Evolutionary conservation across 2,329 filamentous ascomycete species (phyloP), one percentile per base, ranked within the genome.

Genomic region (Colletotrichum sp.): DNA sequence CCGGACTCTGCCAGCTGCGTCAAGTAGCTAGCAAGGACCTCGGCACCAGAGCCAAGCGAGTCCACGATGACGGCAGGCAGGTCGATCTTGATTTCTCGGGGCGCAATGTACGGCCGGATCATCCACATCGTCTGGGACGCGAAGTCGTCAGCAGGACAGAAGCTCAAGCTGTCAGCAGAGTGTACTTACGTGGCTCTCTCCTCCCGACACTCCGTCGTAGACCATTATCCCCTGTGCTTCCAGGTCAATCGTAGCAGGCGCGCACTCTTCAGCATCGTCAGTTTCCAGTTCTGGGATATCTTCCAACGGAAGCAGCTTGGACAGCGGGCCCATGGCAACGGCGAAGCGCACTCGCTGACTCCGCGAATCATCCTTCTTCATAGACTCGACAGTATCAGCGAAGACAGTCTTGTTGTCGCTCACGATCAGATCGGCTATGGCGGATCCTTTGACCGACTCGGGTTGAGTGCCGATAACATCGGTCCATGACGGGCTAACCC

Each of bases 171-270:
- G 36, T 67, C 8, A 73, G 13, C 44, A 8, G 27, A 32, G 13
- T 68, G 72, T 71, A 90, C 94, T 89, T 91, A 98, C 95, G 89
- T 98, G 96, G 81, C 95, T 97, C 83, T 97, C 95, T 72, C 93
- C 94, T 68, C 95, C 96, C 48, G 95, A 95, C 15, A 94, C 91
- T 77, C 94, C 93, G 83, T 98, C 96, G 83, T 98, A 98, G 8
- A 98, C 95, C 94, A 98, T 98, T 82, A 99, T 99, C 27, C 97
- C 97, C 85, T 99, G 97, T 8, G 95, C 98, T 86, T 99, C 98
- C 75, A 99, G 90, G 77, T 96, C 94, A 76, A 98, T 89, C 52
- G 92, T 89, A 72, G 89, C 86, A 68, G 89, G 85, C n/a, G 86
- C 84, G 19, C 63, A 66, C 74, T 81, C 68, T 22, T 85, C 82